phyloP scores from a whole-genome alignment of 2,329 filamentous ascomycete genomes.

The Penicillium sp. region DNA sequence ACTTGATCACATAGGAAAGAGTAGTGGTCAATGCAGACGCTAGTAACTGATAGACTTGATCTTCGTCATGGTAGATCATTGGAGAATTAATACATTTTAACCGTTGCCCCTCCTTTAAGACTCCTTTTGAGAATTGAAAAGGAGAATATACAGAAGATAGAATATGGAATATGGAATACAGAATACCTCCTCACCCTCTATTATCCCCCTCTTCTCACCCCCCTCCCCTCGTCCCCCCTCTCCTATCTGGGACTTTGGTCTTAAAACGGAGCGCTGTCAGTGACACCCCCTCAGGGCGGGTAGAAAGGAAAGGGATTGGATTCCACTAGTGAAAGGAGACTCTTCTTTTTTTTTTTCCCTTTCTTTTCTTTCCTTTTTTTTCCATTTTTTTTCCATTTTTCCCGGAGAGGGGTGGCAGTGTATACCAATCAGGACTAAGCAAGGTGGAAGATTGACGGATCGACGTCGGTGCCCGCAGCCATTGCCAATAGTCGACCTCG shows the following conservation, averaged over 20 bases:
- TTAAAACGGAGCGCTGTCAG: neutral
- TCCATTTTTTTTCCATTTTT: neutral
- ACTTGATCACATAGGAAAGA: slow-evolving; percentile 10
- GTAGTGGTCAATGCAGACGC: slow-evolving; percentile 36
- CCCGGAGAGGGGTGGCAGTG: neutral
- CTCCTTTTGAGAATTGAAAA: neutral
- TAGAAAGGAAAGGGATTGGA: slow-evolving; percentile 1
- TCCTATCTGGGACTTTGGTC: neutral
- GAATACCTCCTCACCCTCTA: neutral
- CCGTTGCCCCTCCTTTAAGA: neutral
- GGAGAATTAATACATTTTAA: slow-evolving; percentile 4
- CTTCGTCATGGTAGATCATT: slow-evolving; percentile 37
- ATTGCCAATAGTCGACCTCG: slow-evolving; percentile 39
- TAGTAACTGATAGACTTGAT: slow-evolving; percentile 41
- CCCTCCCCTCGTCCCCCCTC: neutral
- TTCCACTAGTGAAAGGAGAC: slow-evolving; percentile 2
- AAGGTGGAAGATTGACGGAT: slow-evolving; percentile 37
- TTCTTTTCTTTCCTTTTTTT: too few species aligned
- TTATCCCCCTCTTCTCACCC: neutral
- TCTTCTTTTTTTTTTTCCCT: neutral
- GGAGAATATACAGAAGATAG: too few species aligned
- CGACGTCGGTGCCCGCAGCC: slow-evolving; percentile 38
- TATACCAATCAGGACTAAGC: slow-evolving; percentile 34
- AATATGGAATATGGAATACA: neutral
- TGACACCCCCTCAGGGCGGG: neutral